Base-by-base conservation (phyloP, 2,329 filamentous ascomycete genomes). In the Thermothelomyces thermophilus region DNA sequence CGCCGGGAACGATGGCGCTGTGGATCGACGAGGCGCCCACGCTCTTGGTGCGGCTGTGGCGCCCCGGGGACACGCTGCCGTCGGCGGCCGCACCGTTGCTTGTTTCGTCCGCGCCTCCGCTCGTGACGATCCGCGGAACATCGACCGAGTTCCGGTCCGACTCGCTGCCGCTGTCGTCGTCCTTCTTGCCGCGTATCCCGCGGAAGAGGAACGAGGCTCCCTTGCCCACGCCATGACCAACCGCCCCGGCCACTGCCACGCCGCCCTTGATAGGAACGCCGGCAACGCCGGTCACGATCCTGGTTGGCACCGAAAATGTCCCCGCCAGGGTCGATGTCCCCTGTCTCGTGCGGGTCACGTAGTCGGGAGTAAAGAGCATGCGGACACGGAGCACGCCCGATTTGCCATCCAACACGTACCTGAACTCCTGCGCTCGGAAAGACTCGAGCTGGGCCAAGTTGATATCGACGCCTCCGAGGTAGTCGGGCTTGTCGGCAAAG, bases 191-290 rank as follows among this genome's bases (percentile, higher is more conserved):
- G 62, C 84, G 85, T 68, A 97, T 83, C 16, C 89, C 88, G 53
- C 88, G 86, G 58, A 87, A 86, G 57, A 98, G 74, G 75, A 97
- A 96, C 0, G 87, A 90, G 5, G 90, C 93, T 40, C 90, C 91
- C 66, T 87, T 94, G 56, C 88, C 83, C 30, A 97, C 89, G 33
- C 86, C 84, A 51, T 88, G 86, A 19, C 85, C 85, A 2, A 88
- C 81, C 17, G 71, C 77, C 2, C 80, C 82, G 13, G 79, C 41
- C n/a, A 43, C 41, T 8, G 36, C 36, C 17, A 19, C 36, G 44
- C 44, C 85, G 33, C 90, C 90, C 71, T 97, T 97, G 68, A 98
- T 84, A n/a, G 93, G 94, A 16, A 85, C 93, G 33, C 91, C 91
- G 24, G 81, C 83, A 46, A 86, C 82, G 55, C 82, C 82, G 11